Evolutionary conservation across 495 filamentous ascomycete species (phyloP).

Genomic region (Trichoderma parareesei): DNA sequence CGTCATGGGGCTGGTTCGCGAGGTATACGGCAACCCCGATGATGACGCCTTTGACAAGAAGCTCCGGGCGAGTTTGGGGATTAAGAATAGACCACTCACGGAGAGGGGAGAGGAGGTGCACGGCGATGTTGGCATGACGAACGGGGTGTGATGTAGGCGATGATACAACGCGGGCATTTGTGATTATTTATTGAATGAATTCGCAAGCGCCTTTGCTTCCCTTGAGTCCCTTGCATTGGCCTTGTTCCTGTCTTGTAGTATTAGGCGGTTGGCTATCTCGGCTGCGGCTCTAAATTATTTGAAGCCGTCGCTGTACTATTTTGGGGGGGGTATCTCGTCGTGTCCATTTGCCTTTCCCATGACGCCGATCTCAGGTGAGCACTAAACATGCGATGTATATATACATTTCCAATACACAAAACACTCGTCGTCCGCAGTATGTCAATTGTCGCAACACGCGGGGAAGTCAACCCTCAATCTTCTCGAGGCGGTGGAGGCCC

Average conservation of each 20-base stretch:
- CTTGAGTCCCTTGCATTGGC: not conserved
- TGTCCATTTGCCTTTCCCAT: constrained; percentile 8
- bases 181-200: not conserved
- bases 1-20: constrained; percentile 59
- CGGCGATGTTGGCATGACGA: not conserved
- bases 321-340: constrained; percentile 2
- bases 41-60: constrained; percentile 43
- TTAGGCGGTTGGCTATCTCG: not conserved
- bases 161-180: not conserved
- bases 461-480: constrained; percentile 28
- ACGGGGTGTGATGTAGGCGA: not conserved
- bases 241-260: not conserved
- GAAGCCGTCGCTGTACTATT: not conserved
- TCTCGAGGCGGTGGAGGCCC: constrained; percentile 70
- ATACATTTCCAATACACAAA: not conserved
- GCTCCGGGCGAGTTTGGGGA: constrained; percentile 45
- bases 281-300: not conserved
- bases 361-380: not conserved
- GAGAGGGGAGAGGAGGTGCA: constrained; percentile 26
- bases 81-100: constrained; percentile 28
- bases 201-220: not conserved
- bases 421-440: not conserved
- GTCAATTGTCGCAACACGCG: not conserved
- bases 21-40: constrained; percentile 44
- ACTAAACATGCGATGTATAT: not conserved